Percentiles rank a stretch among this genome's conserved stretches.
These are phyloP conservation scores for Pharus latifolius DNA, from an alignment of 176 grass and related monocot species.

Conservation along the genomic window DNA sequence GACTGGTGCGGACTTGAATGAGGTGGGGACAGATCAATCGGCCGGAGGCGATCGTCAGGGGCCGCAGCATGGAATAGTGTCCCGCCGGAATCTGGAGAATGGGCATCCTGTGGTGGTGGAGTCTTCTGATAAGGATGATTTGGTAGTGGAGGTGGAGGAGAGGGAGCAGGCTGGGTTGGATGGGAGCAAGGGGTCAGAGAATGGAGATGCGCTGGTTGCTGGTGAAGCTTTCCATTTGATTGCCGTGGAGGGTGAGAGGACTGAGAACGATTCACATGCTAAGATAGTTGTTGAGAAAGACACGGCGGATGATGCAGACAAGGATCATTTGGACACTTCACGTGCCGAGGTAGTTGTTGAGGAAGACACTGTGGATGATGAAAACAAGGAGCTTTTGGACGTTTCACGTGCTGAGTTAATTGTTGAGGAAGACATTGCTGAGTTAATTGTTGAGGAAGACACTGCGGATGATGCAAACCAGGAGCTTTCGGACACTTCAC, in stretches of 20 bases:
- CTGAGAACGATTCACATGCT: too few relatives aligned
- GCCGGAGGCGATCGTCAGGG: neutral
- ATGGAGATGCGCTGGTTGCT: neutral
- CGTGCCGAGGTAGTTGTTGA: too few relatives aligned
- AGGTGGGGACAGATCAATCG: neutral
- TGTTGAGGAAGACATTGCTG: neutral
- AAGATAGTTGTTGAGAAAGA: slow-evolving; percentile 2
- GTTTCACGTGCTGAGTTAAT: too few relatives aligned
- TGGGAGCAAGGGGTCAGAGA: neutral
- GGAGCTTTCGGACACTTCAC: too few relatives aligned
- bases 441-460: neutral
- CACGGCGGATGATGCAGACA: neutral
- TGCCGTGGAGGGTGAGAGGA: neutral
- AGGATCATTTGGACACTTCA: too few relatives aligned
- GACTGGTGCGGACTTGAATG: neutral
- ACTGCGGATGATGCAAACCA: neutral
- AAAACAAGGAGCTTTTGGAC: too few relatives aligned
- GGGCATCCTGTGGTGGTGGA: neutral
- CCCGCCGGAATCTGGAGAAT: too few relatives aligned
- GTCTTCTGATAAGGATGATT: neutral
- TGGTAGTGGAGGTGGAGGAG: neutral
- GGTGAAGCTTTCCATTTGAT: neutral
- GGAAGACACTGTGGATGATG: too few relatives aligned
- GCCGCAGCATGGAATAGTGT: neutral
- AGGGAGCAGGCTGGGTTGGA: neutral